Conservation (phyloP, 805 yeast species). For the Blastobotrys chiropterorum region DNA sequence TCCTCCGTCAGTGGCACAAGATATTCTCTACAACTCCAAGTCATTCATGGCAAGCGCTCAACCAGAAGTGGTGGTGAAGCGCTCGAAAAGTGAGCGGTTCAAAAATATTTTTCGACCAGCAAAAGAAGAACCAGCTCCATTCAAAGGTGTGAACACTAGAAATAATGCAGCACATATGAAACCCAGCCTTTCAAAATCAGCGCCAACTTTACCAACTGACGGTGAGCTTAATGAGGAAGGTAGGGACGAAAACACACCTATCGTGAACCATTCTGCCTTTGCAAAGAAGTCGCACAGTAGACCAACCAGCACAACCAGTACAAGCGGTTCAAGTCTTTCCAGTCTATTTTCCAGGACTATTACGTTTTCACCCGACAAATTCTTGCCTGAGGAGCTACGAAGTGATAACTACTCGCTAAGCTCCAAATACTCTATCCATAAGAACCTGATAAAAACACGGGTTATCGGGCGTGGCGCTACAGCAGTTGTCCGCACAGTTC, state of each 20-base stretch:
- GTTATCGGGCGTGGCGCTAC: slow-evolving; percentile 31
- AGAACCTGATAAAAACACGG: slow-evolving; percentile 18
- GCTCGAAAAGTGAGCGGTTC: slow-evolving; percentile 3
- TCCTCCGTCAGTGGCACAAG: no score
- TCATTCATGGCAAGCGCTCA: background rate
- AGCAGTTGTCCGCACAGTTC: slow-evolving; percentile 26
- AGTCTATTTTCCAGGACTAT: background rate
- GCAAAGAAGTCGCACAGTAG: background rate
- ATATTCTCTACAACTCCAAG: no score
- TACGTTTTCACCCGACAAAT: slow-evolving; percentile 10
- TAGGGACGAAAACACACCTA: background rate
- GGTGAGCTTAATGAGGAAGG: background rate
- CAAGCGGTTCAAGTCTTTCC: background rate
- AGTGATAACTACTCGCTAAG: slow-evolving; percentile 13
- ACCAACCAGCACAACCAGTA: background rate
- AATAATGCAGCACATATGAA: background rate
- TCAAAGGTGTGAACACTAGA: background rate
- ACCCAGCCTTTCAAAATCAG: background rate
- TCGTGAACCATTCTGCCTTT: background rate
- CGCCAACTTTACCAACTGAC: background rate
- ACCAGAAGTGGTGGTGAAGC: background rate
- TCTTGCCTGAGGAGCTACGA: slow-evolving; percentile 16
- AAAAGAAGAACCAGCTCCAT: no score
- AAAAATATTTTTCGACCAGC: background rate
- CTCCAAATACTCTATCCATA: slow-evolving; percentile 17